Evolutionary conservation across 2,329 filamentous ascomycete species (phyloP).

Genomic region (Metarhizium brunneum): DNA sequence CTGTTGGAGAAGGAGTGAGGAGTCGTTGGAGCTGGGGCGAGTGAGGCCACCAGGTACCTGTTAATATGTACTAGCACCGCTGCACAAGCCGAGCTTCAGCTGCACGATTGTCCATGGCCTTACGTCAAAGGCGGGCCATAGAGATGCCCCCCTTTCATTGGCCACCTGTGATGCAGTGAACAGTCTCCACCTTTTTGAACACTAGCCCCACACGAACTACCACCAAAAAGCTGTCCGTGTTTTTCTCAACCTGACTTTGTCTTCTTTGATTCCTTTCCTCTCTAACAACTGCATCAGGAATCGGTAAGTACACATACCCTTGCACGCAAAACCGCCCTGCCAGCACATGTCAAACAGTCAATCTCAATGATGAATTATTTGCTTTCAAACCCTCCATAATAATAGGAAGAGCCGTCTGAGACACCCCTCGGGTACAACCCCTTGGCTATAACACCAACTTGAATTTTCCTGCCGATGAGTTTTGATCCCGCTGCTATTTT

Average conservation of each 20-base stretch:
- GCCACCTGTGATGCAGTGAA: background rate
- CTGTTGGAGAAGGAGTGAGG: background rate
- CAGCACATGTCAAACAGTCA: background rate
- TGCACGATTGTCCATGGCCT: too few species aligned
- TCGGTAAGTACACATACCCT: background rate
- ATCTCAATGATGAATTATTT: conserved; percentile 28
- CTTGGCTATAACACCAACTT: conserved; percentile 9
- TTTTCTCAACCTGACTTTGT: background rate
- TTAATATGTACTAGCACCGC: background rate
- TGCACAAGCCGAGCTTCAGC: background rate
- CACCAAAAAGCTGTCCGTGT: background rate
- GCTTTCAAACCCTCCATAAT: conserved; percentile 27
- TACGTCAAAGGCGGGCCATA: background rate
- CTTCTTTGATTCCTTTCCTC: background rate
- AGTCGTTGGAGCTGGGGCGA: background rate
- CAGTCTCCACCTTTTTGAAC: background rate
- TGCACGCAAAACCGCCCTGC: background rate
- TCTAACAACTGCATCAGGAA: background rate
- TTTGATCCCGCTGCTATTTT: conserved; percentile 9
- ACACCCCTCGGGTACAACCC: conserved; percentile 21
- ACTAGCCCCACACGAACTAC: background rate
- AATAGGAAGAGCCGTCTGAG: conserved; percentile 40
- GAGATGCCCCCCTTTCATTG: background rate
- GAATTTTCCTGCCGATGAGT: conserved; percentile 1
- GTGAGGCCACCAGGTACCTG: background rate